Evolutionary conservation across 2,329 filamentous ascomycete species (phyloP), one percentile per base, ranked within the genome.

Genomic region (Penicillium nordicum): DNA sequence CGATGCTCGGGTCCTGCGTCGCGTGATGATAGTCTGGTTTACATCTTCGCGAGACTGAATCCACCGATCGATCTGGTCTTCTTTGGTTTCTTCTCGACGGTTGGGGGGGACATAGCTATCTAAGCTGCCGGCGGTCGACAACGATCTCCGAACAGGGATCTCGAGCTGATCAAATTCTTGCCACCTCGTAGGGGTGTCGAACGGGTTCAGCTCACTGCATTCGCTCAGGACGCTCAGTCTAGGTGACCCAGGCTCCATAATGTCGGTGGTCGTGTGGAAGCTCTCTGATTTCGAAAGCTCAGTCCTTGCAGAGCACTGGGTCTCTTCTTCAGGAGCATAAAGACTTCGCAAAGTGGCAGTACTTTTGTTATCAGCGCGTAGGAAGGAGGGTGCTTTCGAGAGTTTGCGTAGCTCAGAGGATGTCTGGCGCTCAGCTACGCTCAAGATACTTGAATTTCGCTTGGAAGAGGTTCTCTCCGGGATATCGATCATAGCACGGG

Each of bases 151-250:
- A n/a, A 70, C 37, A 3, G 70, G 69, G 16, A 71, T 69, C 4
- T 72, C 62, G 27, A 71, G 49, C 27, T 63, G 44, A 46, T 73
- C 69, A 41, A 63, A 65, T 2, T 59, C 62, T 25, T 63, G 54
- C 47, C 51, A 60, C 36, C 49, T 55, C 8, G 60, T 63, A 7
- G 57, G 60, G 16, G 63, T 64, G n/a, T 71, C 72, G 12, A 68
- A 64, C 1, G 71, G 66, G 40, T 70, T 68, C 16, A 77, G 61
- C 57, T 78, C 75, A 51, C 75, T 78, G 60, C 76, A 77, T 62
- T 78, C 76, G 47, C 76, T 78, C 1, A 78, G 65, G 21, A 74
- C 70, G 55, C 76, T 78, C 9, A 78, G 64, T 47, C 76, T 67
- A 2, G 76, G 76, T 8, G 75, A 78, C 32, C 65, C 68, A 0